Conservation (phyloP, 148 eudicot genomes). For the Rhododendron simsii region DNA sequence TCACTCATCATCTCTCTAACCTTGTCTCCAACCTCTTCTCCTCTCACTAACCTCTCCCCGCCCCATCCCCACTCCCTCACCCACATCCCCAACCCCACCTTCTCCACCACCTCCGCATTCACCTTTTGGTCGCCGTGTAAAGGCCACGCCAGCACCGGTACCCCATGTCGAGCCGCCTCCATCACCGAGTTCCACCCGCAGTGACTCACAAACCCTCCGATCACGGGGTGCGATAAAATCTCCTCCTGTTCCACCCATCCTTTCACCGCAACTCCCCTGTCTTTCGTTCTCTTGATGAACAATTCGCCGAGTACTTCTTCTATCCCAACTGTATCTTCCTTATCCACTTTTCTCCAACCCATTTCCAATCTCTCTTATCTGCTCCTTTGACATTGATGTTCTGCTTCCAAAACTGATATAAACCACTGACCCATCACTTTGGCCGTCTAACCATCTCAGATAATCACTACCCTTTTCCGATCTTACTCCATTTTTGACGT, state of each 20-base stretch:
- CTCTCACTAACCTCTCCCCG: constrained; percentile 28
- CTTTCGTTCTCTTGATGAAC: constrained; percentile 22
- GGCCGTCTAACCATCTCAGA: constrained; percentile 36
- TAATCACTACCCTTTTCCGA: background rate
- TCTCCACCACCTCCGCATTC: constrained; percentile 47
- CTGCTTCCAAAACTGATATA: constrained; percentile 47
- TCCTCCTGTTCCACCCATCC: constrained; percentile 39
- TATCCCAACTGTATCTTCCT: constrained; percentile 29
- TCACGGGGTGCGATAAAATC: constrained; percentile 34
- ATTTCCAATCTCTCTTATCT: constrained; percentile 35
- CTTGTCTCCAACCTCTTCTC: constrained; percentile 38
- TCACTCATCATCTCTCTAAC: constrained; percentile 37
- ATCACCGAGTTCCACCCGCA: constrained; percentile 66
- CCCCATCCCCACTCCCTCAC: constrained; percentile 43
- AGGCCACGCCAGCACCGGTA: constrained; percentile 54
- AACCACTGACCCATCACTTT: constrained; percentile 25
- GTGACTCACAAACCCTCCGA: constrained; percentile 50
- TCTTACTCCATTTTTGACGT: background rate
- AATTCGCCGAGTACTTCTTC: constrained; percentile 19
- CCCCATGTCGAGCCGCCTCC: constrained; percentile 35
- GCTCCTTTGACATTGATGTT: constrained; percentile 32
- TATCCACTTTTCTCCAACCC: constrained; percentile 42
- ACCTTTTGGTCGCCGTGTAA: constrained; percentile 52
- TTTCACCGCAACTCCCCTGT: constrained; percentile 30
- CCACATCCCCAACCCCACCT: constrained; percentile 48